Conservation (phyloP, 78 protist genomes). For the Planoprotostelium fungivorum region DNA sequence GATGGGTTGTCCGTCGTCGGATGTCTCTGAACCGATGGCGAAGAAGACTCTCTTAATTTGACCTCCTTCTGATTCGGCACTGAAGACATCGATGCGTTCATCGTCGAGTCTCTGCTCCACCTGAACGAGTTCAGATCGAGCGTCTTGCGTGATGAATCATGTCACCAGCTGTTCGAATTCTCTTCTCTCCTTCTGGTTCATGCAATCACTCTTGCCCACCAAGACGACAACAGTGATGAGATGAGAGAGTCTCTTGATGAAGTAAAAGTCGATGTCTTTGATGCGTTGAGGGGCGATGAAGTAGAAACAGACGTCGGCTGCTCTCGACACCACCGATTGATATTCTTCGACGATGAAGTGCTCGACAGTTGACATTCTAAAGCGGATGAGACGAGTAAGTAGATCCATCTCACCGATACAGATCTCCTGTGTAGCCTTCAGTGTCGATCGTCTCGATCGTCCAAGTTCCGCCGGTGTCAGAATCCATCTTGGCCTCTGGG, state of each 20-base stretch:
- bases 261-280: background rate
- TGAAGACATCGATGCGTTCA: background rate
- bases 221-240: background rate
- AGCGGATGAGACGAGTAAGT: background rate
- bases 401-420: background rate
- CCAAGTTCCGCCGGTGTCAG: background rate
- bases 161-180: background rate
- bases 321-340: background rate
- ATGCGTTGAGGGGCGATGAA: background rate
- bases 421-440: background rate
- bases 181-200: background rate
- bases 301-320: background rate
- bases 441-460: background rate
- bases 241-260: background rate
- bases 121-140: background rate
- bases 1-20: background rate
- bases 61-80: background rate
- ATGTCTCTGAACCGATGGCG: background rate
- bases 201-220: background rate
- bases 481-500: background rate
- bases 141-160: background rate
- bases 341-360: background rate
- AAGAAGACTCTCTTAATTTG: background rate
- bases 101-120: background rate
- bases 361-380: background rate